phyloP scores from a whole-genome alignment of 768 basidiomycete genomes.

The Tremella mesenterica region DNA sequence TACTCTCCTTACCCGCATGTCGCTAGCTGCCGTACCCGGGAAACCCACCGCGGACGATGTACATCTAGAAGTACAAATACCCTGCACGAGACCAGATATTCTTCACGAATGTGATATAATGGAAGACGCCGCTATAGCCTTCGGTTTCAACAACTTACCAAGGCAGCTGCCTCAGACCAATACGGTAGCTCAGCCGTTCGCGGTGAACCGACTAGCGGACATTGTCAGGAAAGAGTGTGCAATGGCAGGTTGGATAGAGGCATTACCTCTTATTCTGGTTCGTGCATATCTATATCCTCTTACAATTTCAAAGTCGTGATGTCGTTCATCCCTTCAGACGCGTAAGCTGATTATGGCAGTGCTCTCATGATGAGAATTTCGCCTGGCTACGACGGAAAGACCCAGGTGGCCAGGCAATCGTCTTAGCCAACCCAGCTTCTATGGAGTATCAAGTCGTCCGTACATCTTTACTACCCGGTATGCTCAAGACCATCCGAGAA shows the following conservation, averaged over 20 bases:
- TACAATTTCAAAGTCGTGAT: not conserved
- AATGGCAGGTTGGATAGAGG: conserved; percentile 91
- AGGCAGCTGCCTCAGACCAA: conserved; percentile 84
- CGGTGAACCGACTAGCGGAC: conserved; percentile 81
- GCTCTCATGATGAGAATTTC: conserved; percentile 98
- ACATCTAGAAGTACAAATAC: conserved; percentile 65
- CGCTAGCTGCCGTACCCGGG: conserved; percentile 52
- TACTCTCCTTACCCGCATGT: conserved; percentile 73
- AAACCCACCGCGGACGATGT: conserved; percentile 55
- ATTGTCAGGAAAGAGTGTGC: conserved; percentile 85
- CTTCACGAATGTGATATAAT: conserved; percentile 96
- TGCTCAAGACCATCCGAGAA: conserved; percentile 93
- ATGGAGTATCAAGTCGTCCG: conserved; percentile 97
- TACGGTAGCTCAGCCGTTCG: conserved; percentile 86
- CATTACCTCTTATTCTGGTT: conserved; percentile 85
- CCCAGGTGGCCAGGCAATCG: conserved; percentile 69
- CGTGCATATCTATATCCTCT: conserved; percentile 38
- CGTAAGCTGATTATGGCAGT: conserved; percentile 50
- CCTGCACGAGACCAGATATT: conserved; percentile 95
- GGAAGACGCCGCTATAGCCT: conserved; percentile 96
- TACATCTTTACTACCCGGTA: conserved; percentile 86
- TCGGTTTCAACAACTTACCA: conserved; percentile 94
- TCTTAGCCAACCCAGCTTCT: conserved; percentile 94
- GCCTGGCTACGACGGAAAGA: conserved; percentile 80
- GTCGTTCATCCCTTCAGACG: not conserved